phyloP scores from a whole-genome alignment of 352 stramenopile species.

The Pythium utonaiense region DNA sequence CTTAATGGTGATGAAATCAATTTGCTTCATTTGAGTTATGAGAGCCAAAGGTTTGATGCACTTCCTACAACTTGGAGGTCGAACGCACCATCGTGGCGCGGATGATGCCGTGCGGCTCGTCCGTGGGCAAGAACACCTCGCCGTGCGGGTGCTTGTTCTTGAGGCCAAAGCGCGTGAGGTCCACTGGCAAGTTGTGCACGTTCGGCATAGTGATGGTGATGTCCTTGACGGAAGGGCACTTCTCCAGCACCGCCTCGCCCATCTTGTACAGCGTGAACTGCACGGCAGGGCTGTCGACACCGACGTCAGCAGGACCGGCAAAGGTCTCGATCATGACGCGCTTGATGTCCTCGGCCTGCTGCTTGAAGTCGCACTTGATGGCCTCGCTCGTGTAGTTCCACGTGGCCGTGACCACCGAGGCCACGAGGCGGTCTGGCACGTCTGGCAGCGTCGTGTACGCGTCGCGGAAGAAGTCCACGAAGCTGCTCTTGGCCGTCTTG shows the following conservation, averaged over 20 bases:
- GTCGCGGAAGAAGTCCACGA: conserved; percentile 85
- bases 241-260: conserved; percentile 73
- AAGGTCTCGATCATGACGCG: conserved; percentile 75
- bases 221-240: conserved; percentile 60
- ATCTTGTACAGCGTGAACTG: conserved; percentile 87
- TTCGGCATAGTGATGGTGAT: conserved; percentile 84
- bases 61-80: conserved; percentile 44
- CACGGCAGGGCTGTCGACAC: conserved; percentile 70
- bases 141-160: conserved; percentile 86
- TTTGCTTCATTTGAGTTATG: too few species aligned
- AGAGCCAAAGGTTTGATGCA: too few species aligned
- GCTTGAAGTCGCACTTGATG: conserved; percentile 33
- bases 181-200: conserved; percentile 87
- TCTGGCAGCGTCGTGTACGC: conserved; percentile 77
- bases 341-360: conserved; percentile 55
- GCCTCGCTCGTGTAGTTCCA: conserved; percentile 67
- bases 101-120: conserved; percentile 88
- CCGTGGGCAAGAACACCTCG: conserved; percentile 84
- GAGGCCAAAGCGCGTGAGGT: conserved; percentile 78
- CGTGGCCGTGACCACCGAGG: conserved; percentile 65
- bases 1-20: too few species aligned
- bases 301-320: conserved; percentile 68
- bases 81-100: conserved; percentile 71
- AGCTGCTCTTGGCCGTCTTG: conserved; percentile 88
- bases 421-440: conserved; percentile 70